phyloP scores from a whole-genome alignment of 2,329 filamentous ascomycete species.

The Mariannaea sp. region DNA sequence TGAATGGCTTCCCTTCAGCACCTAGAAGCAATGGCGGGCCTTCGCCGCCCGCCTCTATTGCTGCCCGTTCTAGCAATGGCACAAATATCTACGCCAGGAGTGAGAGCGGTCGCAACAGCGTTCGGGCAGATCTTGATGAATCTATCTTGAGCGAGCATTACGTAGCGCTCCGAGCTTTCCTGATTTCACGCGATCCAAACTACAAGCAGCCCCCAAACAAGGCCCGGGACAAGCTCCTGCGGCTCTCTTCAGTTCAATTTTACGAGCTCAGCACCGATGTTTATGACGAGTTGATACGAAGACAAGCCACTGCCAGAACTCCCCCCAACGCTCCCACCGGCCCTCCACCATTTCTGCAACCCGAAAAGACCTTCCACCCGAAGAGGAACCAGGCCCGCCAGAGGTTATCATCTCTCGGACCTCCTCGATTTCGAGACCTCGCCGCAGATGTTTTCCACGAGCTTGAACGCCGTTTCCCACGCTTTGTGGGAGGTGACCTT shows the following conservation, averaged over 20 bases:
- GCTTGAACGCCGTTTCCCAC: conserved; percentile 85
- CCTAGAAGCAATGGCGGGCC: conserved; percentile 65
- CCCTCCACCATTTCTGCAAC: conserved; percentile 75
- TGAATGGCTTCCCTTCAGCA: conserved; percentile 64
- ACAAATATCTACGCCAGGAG: conserved; percentile 69
- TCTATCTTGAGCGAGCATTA: conserved; percentile 79
- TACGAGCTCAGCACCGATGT: conserved; percentile 98
- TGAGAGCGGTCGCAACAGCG: conserved; percentile 65
- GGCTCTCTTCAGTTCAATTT: conserved; percentile 90
- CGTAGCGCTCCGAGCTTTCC: conserved; percentile 74
- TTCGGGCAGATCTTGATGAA: conserved; percentile 64
- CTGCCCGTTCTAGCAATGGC: conserved; percentile 82
- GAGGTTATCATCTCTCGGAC: conserved; percentile 87
- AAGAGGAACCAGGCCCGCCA: conserved; percentile 98
- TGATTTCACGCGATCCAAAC: conserved; percentile 78
- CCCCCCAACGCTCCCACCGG: conserved; percentile 57
- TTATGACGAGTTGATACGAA: conserved; percentile 88
- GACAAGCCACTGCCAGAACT: conserved; percentile 70
- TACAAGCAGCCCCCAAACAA: conserved; percentile 78
- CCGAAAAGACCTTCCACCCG: conserved; percentile 90
- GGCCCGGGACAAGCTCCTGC: conserved; percentile 90
- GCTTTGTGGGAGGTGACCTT: conserved; percentile 73
- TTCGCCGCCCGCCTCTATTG: conserved; percentile 88
- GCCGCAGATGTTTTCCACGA: conserved; percentile 97
- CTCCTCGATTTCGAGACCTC: conserved; percentile 85